Evolutionary conservation across 352 stramenopile genomes (phyloP).

Genomic region (Globisporangium recalcitrans): DNA sequence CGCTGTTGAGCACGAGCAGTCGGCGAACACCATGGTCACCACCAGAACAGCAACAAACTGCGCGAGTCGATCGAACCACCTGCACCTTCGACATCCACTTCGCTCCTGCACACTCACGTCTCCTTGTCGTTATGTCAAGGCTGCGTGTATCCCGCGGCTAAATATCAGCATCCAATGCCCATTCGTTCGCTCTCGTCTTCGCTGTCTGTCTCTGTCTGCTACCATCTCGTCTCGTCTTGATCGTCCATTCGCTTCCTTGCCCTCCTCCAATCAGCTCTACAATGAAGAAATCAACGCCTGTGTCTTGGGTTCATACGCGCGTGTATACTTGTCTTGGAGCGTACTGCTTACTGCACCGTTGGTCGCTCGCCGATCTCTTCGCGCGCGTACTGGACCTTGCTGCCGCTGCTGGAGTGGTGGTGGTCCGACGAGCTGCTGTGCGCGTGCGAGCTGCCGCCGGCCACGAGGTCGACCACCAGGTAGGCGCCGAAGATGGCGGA

Average conservation of each 20-base stretch:
- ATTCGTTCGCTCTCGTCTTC: not conserved
- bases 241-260: not conserved
- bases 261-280: not conserved
- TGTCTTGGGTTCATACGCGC: not conserved
- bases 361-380: conserved; percentile 57
- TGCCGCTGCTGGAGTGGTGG: conserved; percentile 27
- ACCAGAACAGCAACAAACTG: not conserved
- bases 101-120: not conserved
- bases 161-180: not conserved
- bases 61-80: not conserved
- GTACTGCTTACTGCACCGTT: conserved; percentile 30
- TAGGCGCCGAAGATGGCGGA: conserved; percentile 79
- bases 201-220: not conserved
- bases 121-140: not conserved
- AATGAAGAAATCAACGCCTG: not conserved
- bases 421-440: conserved; percentile 20
- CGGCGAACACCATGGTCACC: not conserved
- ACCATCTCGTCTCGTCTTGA: too few species aligned
- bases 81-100: not conserved
- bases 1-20: not conserved
- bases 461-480: conserved; percentile 61
- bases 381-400: conserved; percentile 56
- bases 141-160: not conserved
- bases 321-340: not conserved
- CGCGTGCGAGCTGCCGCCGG: conserved; percentile 31